Conservation (phyloP, 106 monocot species). For the Acanthochlamys bracteata region DNA sequence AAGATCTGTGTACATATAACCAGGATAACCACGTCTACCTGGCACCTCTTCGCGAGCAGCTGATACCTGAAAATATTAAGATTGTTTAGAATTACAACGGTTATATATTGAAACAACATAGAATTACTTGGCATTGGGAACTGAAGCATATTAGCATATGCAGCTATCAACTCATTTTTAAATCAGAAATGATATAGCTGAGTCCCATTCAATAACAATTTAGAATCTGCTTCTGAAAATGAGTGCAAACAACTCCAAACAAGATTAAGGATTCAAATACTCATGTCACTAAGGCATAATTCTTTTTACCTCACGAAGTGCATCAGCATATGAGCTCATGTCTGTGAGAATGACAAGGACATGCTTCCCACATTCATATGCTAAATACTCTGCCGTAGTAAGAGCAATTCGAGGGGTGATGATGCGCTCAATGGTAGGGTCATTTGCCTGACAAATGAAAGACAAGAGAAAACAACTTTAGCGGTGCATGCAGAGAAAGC, state of each 20-base stretch:
- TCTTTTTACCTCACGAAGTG: slow-evolving; percentile 85
- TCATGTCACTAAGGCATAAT: background rate
- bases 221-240: too few species aligned
- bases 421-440: slow-evolving; percentile 95
- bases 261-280: background rate
- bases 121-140: too few species aligned
- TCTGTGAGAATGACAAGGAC: slow-evolving; percentile 96
- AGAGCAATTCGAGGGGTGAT: slow-evolving; percentile 98
- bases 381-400: slow-evolving; percentile 95
- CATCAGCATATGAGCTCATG: slow-evolving; percentile 99
- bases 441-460: slow-evolving; percentile 70
- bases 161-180: too few species aligned
- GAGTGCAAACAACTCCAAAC: too few species aligned
- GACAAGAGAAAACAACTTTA: background rate
- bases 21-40: slow-evolving; percentile 99
- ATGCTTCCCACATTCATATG: slow-evolving; percentile 97
- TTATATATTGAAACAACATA: too few species aligned
- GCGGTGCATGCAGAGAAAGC: background rate
- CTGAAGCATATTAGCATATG: too few species aligned
- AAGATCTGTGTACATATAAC: slow-evolving; percentile 99
- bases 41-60: slow-evolving; percentile 98
- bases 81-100: too few species aligned
- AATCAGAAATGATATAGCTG: too few species aligned
- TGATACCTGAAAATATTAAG: slow-evolving; percentile 93
- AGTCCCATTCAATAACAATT: too few species aligned